Percentiles rank a stretch among this genome's conserved stretches.
Conservation (phyloP, 306 rosid species). For the Mucuna pruriens region DNA sequence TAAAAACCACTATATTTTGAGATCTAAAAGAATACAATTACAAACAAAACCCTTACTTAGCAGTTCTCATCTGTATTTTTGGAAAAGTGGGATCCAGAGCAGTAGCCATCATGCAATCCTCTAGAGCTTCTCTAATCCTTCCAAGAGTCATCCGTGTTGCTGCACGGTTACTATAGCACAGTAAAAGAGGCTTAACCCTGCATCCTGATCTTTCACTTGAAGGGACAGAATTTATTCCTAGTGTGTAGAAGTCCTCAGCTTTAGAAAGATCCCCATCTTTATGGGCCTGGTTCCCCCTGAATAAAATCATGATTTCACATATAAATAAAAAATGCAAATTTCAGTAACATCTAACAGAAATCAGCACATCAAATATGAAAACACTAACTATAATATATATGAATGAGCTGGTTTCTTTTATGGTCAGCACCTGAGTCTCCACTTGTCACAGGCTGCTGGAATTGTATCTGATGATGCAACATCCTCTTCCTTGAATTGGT, state of each 20-base stretch:
- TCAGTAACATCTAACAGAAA: constrained; percentile 25
- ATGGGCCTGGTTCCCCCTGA: constrained; percentile 87
- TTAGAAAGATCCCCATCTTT: constrained; percentile 69
- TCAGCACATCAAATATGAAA: constrained; percentile 33
- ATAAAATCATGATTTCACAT: constrained; percentile 35
- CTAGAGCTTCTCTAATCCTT: constrained; percentile 83
- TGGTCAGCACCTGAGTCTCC: constrained; percentile 77
- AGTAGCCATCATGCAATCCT: constrained; percentile 72
- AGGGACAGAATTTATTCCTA: constrained; percentile 75
- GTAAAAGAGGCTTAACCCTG: constrained; percentile 66
- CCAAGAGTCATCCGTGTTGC: constrained; percentile 78
- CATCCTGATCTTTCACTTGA: constrained; percentile 65
- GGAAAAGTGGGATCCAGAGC: constrained; percentile 75
- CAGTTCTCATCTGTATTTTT: constrained; percentile 81
- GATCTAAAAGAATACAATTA: constrained; percentile 29
- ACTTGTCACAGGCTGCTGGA: constrained; percentile 71
- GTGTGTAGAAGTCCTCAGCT: constrained; percentile 87
- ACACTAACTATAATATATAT: not conserved
- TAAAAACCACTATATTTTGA: constrained; percentile 7
- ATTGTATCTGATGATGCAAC: constrained; percentile 42
- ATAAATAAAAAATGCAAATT: constrained; percentile 26
- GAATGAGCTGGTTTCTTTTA: constrained; percentile 6
- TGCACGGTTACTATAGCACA: constrained; percentile 93
- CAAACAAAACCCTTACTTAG: constrained; percentile 67
- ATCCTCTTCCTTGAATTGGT: constrained; percentile 47